Conservation (phyloP, 1,284 basidiomycete genomes). For the Heterobasidion irregulare region DNA sequence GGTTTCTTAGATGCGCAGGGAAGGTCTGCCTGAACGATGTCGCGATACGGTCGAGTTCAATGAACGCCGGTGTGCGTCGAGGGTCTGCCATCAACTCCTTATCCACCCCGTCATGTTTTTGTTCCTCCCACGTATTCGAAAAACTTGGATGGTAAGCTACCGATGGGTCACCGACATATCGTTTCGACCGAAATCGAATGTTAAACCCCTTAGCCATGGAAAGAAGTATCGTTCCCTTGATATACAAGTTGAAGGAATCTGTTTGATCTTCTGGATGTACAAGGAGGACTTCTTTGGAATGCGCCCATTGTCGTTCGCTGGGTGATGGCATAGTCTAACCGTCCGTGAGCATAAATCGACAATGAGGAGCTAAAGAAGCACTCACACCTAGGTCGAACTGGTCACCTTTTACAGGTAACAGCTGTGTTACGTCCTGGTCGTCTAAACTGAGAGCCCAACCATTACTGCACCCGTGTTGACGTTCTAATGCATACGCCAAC, state of each 20-base stretch:
- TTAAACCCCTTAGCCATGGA: conserved; percentile 70
- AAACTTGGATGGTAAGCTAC: conserved; percentile 21
- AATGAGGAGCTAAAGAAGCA: conserved; percentile 10
- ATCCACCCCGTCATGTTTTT: conserved; percentile 7
- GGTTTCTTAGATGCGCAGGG: conserved; percentile 46
- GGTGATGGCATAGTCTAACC: background rate
- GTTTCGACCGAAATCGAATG: conserved; percentile 50
- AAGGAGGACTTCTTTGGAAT: conserved; percentile 48
- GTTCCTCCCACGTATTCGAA: conserved; percentile 20
- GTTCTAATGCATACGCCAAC: conserved; percentile 57
- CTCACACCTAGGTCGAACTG: conserved; percentile 55
- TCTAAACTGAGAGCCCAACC: conserved; percentile 66
- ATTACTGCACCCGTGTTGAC: conserved; percentile 57
- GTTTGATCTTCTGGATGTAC: conserved; percentile 45
- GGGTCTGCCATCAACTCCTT: conserved; percentile 34
- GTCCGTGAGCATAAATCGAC: background rate
- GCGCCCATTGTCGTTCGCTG: conserved; percentile 57
- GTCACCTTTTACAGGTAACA: conserved; percentile 55
- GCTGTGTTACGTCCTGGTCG: conserved; percentile 62
- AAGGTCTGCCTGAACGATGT: conserved; percentile 51
- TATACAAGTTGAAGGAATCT: conserved; percentile 68
- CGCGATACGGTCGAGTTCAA: conserved; percentile 53
- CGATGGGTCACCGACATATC: conserved; percentile 44
- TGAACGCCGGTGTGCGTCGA: conserved; percentile 51
- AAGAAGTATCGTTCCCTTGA: conserved; percentile 61